Base-by-base conservation (phyloP, 352 stramenopile genomes). In the Globisporangium spinosum region DNA sequence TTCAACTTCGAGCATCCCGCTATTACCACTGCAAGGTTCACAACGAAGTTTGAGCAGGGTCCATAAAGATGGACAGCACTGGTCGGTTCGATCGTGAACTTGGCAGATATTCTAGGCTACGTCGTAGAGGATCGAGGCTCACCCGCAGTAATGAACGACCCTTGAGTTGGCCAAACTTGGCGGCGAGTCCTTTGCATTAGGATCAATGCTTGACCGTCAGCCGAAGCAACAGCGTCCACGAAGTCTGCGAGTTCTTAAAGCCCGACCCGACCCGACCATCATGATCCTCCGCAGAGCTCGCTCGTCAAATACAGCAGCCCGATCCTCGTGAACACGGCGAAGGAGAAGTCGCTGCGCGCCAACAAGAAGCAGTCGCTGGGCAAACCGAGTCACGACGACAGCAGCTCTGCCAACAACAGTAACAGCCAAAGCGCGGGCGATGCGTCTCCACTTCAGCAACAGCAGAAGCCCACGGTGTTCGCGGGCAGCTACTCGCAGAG, bases 251-350 rank as follows among this genome's bases (percentile, higher is more conserved):
- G 6, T 8, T 22, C 5, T 8, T 51, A 10, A 8, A 22, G 43
- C 17, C 7, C 17, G 6, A 12, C 45, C 61, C 51, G 9, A 17
- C 43, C 7, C 6, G 6, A 12, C 45, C 62, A 60, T 2, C 34
- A 97, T 97, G 89, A 91, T 95, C 27, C 89, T 27, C 87, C 87
- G 51, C 85, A 96, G 72, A 92, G 77, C 65, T 95, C 85, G 61
- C 76, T 97, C 27, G 91, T 97, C 55, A 97, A 97, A 75, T 97
- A 97, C 81, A 93, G 96, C 69, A 97, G 88, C 64, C 89, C 91
- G 62, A 91, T 97, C 67, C 77, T 97, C 59, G 89, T 97, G 59
- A 95, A 81, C 65, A 94, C 89, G 58, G 96, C 85, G 65, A 95
- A 94, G 73, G 85, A 95, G 40, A 89, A 89, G 58, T 80, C 86